These are phyloP conservation scores for Trapa incisa DNA, from an alignment of 345 rosid species.

Conservation along the genomic window DNA sequence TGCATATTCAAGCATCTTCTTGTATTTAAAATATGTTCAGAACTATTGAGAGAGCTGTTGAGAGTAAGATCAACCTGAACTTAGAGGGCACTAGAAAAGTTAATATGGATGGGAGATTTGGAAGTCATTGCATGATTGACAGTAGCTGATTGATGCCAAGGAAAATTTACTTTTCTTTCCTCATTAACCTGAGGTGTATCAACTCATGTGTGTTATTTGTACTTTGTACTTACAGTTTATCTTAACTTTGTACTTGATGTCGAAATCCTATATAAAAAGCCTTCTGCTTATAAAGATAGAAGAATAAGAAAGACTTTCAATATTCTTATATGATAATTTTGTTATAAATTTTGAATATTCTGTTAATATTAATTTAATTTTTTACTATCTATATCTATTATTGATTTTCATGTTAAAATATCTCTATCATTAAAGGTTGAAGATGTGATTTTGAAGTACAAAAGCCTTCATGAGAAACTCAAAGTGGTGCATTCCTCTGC, in stretches of 20 bases:
- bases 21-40: neutral
- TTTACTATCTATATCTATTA: neutral
- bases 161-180: neutral
- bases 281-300: neutral
- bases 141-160: neutral
- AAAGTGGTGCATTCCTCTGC: constrained; percentile 41
- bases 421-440: constrained; percentile 29
- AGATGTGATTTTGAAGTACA: constrained; percentile 45
- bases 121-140: neutral
- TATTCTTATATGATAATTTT: neutral
- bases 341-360: neutral
- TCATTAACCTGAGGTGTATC: neutral
- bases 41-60: neutral
- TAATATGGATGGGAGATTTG: neutral
- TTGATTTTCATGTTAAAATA: neutral
- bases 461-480: constrained; percentile 43
- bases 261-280: neutral
- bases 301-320: too few species aligned
- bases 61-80: neutral
- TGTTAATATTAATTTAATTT: neutral
- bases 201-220: neutral
- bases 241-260: neutral
- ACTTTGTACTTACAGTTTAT: neutral
- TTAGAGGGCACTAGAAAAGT: neutral
- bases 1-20: neutral